phyloP scores from a whole-genome alignment of 192 early-diverging fungal genomes.

The Coemansia sp. region DNA sequence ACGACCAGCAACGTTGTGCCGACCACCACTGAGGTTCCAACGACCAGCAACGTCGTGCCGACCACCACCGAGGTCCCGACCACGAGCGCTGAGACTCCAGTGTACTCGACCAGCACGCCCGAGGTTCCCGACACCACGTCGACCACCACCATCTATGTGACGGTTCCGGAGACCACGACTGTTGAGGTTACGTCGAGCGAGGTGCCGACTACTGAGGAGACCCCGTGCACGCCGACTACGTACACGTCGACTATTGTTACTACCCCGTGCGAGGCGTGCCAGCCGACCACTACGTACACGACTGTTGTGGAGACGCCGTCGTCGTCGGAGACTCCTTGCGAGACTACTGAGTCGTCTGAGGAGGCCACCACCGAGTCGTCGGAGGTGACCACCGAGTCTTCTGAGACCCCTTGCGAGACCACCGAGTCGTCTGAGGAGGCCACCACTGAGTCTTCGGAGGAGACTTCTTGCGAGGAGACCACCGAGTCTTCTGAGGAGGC shows the following conservation, averaged over 20 bases:
- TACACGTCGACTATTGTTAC: slow-evolving; percentile 20
- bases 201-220: slow-evolving; percentile 15
- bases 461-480: slow-evolving; percentile 15
- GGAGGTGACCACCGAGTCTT: neutral
- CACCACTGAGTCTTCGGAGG: slow-evolving; percentile 1
- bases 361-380: slow-evolving; percentile 6
- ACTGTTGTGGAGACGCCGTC: slow-evolving; percentile 17
- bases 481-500: slow-evolving; percentile 12
- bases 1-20: neutral
- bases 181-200: neutral
- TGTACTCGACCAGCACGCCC: neutral
- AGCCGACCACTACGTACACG: slow-evolving; percentile 19
- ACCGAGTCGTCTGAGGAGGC: neutral
- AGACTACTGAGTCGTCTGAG: slow-evolving; percentile 13
- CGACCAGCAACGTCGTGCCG: neutral
- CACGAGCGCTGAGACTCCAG: neutral
- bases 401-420: slow-evolving; percentile 1
- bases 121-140: slow-evolving; percentile 6
- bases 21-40: neutral
- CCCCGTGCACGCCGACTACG: slow-evolving; percentile 25
- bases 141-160: slow-evolving; percentile 24
- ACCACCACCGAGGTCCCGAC: slow-evolving; percentile 6
- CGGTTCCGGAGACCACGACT: slow-evolving; percentile 4
- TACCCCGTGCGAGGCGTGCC: slow-evolving; percentile 23
- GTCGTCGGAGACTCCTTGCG: slow-evolving; percentile 9